These are phyloP conservation scores for Leucosporidium yakuticum DNA, from an alignment of 768 basidiomycete genomes.

Conservation along the genomic window DNA sequence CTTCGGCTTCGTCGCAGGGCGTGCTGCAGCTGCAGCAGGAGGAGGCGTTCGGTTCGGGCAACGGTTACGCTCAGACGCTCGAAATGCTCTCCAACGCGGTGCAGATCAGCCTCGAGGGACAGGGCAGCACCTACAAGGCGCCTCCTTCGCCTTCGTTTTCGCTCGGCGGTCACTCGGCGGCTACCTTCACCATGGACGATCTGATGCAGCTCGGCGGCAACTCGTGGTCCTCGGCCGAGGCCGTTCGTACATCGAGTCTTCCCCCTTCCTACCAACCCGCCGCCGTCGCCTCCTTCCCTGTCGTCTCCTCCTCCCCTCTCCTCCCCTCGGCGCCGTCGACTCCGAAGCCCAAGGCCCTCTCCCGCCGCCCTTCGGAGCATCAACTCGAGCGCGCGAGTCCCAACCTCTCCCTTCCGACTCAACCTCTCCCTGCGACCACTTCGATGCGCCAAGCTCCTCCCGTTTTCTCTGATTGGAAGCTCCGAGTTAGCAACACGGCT, in stretches of 20 bases:
- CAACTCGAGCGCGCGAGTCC: not conserved
- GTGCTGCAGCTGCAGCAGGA: not conserved
- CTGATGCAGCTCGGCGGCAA: not conserved
- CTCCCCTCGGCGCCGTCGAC: not conserved
- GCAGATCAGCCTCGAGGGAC: too few species aligned
- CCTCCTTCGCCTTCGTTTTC: not conserved
- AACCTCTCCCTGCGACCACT: not conserved
- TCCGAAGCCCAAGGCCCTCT: not conserved
- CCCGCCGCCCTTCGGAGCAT: not conserved
- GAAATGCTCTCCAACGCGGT: too few species aligned
- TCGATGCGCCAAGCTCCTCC: not conserved
- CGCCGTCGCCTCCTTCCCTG: not conserved
- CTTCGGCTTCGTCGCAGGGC: not conserved
- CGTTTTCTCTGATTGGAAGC: not conserved
- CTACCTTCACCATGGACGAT: not conserved
- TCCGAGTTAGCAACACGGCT: not conserved
- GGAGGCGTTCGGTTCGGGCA: too few species aligned
- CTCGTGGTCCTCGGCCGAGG: too few species aligned
- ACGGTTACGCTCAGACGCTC: too few species aligned
- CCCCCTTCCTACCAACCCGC: not conserved
- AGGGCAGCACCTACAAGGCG: too few species aligned
- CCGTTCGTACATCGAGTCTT: not conserved
- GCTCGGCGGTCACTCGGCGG: constrained; percentile 2
- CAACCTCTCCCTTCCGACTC: not conserved
- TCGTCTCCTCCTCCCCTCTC: not conserved